A percentile compares a stretch with the other conserved stretches of the same genome.
phyloP scores from a whole-genome alignment of 108 stramenopile genomes.

The Cylindrotheca fusiformis region DNA sequence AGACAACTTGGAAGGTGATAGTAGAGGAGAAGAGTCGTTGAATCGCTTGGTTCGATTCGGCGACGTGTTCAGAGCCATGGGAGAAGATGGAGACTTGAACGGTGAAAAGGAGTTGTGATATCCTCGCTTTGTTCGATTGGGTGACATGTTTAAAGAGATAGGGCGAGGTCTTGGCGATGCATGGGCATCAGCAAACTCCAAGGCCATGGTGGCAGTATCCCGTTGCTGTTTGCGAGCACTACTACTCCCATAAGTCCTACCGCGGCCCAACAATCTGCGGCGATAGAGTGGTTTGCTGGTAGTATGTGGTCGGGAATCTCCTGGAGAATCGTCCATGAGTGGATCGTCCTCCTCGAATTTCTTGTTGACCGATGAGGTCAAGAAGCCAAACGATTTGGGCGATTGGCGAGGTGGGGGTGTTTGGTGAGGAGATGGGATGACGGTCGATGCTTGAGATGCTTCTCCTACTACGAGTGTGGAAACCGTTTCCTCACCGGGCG shows the following conservation, averaged over 20 bases:
- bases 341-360: background rate
- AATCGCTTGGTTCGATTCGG: background rate
- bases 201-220: constrained; percentile 6
- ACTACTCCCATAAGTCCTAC: background rate
- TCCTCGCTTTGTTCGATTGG: too few relatives aligned
- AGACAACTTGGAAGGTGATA: background rate
- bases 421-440: too few relatives aligned
- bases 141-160: too few relatives aligned
- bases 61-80: background rate
- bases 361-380: too few relatives aligned
- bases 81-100: background rate
- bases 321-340: background rate
- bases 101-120: background rate
- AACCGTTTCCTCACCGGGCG: too few relatives aligned
- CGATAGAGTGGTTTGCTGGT: background rate
- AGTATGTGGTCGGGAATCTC: background rate
- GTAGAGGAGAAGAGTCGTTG: background rate
- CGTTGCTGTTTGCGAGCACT: background rate
- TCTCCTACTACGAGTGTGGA: too few relatives aligned
- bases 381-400: too few relatives aligned
- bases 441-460: too few relatives aligned
- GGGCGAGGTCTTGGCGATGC: too few relatives aligned
- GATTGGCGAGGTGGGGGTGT: too few relatives aligned
- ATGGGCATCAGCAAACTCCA: constrained; percentile 18
- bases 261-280: background rate